Evolutionary conservation across 768 basidiomycete genomes (phyloP).

Genomic region (Amanita inopinata): DNA sequence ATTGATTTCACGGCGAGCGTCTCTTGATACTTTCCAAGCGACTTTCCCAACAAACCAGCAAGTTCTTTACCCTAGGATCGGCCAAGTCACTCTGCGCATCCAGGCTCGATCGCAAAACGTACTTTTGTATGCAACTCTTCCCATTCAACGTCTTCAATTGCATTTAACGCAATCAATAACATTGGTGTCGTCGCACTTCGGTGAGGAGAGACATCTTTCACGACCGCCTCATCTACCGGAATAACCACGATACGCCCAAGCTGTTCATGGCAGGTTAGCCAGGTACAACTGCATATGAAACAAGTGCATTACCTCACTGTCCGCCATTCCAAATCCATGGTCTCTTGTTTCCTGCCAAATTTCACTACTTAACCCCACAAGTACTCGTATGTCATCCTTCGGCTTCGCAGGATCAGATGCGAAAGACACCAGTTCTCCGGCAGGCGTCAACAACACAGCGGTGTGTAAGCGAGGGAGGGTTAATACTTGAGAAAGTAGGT

Average conservation of each 20-base stretch:
- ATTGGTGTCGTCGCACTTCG: constrained; percentile 29
- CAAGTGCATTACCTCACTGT: constrained; percentile 73
- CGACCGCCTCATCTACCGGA: constrained; percentile 38
- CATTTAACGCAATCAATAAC: constrained; percentile 63
- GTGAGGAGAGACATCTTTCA: constrained; percentile 1
- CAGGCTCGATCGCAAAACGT: constrained; percentile 12
- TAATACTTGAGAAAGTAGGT: constrained; percentile 53
- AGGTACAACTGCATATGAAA: background rate
- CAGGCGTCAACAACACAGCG: constrained; percentile 57
- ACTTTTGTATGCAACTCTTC: constrained; percentile 57
- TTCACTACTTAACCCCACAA: constrained; percentile 64
- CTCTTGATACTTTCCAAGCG: constrained; percentile 33
- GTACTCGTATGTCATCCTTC: constrained; percentile 67
- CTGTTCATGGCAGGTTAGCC: constrained; percentile 23
- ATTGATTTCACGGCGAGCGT: constrained; percentile 21
- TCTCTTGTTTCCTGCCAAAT: constrained; percentile 71
- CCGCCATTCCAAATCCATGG: constrained; percentile 60
- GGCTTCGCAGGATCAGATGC: constrained; percentile 43
- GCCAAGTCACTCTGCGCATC: constrained; percentile 5
- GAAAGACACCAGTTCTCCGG: constrained; percentile 66
- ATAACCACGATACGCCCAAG: constrained; percentile 64
- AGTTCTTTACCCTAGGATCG: constrained; percentile 16
- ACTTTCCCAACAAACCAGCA: constrained; percentile 33
- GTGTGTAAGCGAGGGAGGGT: constrained; percentile 56
- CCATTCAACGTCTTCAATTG: constrained; percentile 54